A percentile compares a stretch with the other conserved stretches of the same genome.
phyloP scores from a whole-genome alignment of 139 green algal genomes.

The Chlorella ohadii region DNA sequence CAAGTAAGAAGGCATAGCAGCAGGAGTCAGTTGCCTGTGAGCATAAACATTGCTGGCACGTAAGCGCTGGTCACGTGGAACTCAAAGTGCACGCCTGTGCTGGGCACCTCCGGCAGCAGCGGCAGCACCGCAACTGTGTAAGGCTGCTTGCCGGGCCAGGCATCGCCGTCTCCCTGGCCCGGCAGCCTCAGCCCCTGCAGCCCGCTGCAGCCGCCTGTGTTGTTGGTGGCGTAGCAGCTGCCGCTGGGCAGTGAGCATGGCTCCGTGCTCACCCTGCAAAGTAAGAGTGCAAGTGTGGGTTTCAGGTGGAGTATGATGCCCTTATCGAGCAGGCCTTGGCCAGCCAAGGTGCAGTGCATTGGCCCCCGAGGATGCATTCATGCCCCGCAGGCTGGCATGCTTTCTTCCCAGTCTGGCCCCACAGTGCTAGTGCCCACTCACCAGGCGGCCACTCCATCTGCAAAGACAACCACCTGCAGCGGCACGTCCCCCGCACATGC shows the following conservation, averaged over 20 bases:
- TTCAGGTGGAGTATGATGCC: too few relatives aligned
- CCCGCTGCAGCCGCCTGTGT: background rate
- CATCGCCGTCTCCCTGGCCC: background rate
- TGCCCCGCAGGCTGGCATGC: too few relatives aligned
- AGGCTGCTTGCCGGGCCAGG: background rate
- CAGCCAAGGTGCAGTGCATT: background rate
- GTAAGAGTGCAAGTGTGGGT: too few relatives aligned
- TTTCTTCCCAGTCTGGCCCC: background rate
- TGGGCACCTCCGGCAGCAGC: background rate
- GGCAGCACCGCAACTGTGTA: conserved; percentile 1
- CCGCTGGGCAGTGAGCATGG: background rate
- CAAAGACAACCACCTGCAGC: conserved; percentile 9
- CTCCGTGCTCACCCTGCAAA: conserved; percentile 2
- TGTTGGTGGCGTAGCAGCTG: background rate
- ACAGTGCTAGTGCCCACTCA: background rate
- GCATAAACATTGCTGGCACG: too few relatives aligned
- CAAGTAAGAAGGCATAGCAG: too few relatives aligned
- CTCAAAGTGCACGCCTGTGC: too few relatives aligned
- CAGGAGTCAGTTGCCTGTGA: too few relatives aligned
- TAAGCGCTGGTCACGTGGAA: too few relatives aligned
- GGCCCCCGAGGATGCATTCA: background rate
- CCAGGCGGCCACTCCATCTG: background rate
- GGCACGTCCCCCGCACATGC: background rate
- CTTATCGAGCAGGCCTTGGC: too few relatives aligned
- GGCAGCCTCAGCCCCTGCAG: background rate